A percentile compares a stretch with the other conserved stretches of the same genome.
These are phyloP conservation scores for Obba rivulosa DNA, from an alignment of 768 basidiomycete genomes.

Conservation along the genomic window DNA sequence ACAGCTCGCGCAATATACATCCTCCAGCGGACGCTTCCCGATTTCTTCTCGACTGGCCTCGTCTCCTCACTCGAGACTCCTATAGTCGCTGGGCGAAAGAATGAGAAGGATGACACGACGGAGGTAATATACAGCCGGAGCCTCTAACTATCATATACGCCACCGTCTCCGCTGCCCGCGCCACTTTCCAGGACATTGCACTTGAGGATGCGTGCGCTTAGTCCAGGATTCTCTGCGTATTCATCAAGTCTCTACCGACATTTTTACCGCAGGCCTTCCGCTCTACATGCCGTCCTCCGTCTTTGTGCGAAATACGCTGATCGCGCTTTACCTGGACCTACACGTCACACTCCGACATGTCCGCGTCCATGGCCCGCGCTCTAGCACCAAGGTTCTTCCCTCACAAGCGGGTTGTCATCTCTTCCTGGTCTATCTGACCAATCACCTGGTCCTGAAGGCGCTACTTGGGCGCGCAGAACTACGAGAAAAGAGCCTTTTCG, in stretches of 20 bases:
- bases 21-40: conserved; percentile 63
- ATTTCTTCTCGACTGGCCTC: conserved; percentile 67
- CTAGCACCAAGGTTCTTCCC: conserved; percentile 4
- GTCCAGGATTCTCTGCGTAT: not conserved
- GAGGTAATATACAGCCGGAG: conserved; percentile 58
- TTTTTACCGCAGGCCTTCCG: conserved; percentile 48
- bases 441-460: too few relatives aligned
- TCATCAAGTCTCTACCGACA: not conserved
- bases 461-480: conserved; percentile 14
- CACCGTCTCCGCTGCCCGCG: conserved; percentile 56
- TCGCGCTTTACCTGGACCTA: conserved; percentile 67
- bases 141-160: conserved; percentile 61
- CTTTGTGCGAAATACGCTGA: conserved; percentile 69
- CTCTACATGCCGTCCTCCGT: conserved; percentile 67
- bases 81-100: conserved; percentile 22
- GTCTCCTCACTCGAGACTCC: conserved; percentile 46
- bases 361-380: conserved; percentile 21
- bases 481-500: conserved; percentile 54
- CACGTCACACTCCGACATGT: conserved; percentile 50
- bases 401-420: not conserved
- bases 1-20: conserved; percentile 68
- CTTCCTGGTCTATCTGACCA: not conserved
- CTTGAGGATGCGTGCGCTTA: conserved; percentile 51
- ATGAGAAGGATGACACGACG: conserved; percentile 23
- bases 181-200: conserved; percentile 67